Evolutionary conservation across 441 rosid species (phyloP), one percentile per base, ranked within the genome.

Genomic region (Melastoma candidum): DNA sequence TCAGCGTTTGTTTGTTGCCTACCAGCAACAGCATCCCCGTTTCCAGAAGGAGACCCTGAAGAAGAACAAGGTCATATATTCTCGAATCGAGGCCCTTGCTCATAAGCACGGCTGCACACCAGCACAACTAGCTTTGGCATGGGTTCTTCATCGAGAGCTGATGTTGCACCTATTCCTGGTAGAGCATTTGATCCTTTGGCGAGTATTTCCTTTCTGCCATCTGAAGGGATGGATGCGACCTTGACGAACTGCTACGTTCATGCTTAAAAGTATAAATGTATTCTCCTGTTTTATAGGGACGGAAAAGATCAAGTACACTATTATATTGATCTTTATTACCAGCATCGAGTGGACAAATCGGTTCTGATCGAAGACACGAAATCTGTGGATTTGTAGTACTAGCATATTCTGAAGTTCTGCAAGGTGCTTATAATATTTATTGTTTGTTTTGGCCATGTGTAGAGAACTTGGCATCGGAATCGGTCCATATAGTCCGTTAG

Each of bases 51-150:
- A 26, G 22, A 51, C 26, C 8, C 2, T 51, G 44, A 24, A 51
- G 11, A 51, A 51, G 17, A 51, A 51, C 54, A 27, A 51, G 22
- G 2, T 26, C 41, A 7, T 51, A 7, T 27, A n/a, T 24, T 7
- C 43, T 26, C 22, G 43, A 51, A 51, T 27, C 5, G 54, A 27
- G 54, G 32, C 26, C 39, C 39, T 50, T 26, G 54, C 54, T 7
- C n/a, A 27, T 2, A 50, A 50, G 54, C 54, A 50, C 14, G 14
- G 9, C 2, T 26, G 43, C 54, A 50, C 54, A 36, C 54, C 54
- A 6, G 11, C 11, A 11, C 54, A 51, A 12, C 54, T 51, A 10
- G 43, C 43, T 0, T 22, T 27, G 17, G 54, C 43, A 7, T 51
- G 54, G 43, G 43, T 51, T n/a, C 43, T 27, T 7, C 43, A 51